These are phyloP conservation scores for Neohortaea acidophila DNA, from an alignment of 495 filamentous ascomycete species.

Conservation along the genomic window DNA sequence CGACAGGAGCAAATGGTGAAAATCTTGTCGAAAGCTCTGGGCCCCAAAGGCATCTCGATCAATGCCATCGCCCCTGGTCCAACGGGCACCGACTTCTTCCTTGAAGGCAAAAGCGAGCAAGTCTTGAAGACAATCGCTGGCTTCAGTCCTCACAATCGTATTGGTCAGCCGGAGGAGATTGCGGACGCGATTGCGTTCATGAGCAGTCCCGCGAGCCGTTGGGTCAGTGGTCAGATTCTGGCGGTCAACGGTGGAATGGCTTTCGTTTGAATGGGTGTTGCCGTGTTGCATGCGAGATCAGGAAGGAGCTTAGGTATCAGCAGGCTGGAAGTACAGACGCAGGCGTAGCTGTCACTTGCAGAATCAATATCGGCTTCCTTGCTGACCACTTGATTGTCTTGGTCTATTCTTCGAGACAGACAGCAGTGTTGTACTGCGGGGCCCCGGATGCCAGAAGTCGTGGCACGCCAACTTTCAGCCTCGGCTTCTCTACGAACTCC, in stretches of 20 bases:
- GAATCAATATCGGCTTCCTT: too few species aligned
- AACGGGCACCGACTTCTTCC: constrained; percentile 52
- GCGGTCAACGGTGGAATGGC: constrained; percentile 3
- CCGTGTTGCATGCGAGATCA: too few species aligned
- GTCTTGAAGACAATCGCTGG: constrained; percentile 37
- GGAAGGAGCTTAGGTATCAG: too few species aligned
- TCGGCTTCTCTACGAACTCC: too few species aligned
- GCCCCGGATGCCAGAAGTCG: too few species aligned
- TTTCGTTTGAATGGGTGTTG: not conserved
- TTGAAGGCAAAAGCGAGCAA: constrained; percentile 44
- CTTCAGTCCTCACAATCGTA: constrained; percentile 38
- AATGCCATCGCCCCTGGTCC: constrained; percentile 53
- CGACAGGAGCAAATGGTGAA: constrained; percentile 58
- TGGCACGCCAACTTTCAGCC: too few species aligned
- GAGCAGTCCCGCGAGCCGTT: not conserved
- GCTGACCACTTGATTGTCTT: too few species aligned
- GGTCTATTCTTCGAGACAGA: too few species aligned
- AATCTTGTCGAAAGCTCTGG: constrained; percentile 50
- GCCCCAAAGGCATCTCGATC: constrained; percentile 42
- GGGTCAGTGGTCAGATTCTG: constrained; percentile 1
- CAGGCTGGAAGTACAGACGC: too few species aligned
- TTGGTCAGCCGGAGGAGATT: constrained; percentile 49
- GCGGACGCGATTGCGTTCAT: constrained; percentile 38
- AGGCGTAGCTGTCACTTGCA: too few species aligned
- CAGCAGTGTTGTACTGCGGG: too few species aligned